A percentile compares a stretch with the other conserved stretches of the same genome.
Evolutionary conservation across 2,329 filamentous ascomycete genomes (phyloP).

Genomic region (Ustulina deusta): DNA sequence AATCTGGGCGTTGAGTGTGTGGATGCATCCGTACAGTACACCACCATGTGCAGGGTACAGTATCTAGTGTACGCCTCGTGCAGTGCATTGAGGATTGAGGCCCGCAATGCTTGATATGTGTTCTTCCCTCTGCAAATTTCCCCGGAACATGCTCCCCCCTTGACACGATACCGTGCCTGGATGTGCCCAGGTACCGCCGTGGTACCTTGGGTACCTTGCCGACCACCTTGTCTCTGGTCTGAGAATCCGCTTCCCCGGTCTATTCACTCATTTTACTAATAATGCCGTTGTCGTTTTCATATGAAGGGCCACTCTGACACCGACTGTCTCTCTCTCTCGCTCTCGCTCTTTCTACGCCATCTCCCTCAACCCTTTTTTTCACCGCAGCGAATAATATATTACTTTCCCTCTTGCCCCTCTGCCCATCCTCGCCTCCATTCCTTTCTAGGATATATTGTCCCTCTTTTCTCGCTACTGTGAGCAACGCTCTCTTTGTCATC

Average conservation of each 20-base stretch:
- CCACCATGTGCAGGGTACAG: background rate
- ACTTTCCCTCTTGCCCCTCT: slow-evolving; percentile 28
- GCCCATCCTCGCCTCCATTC: slow-evolving; percentile 30
- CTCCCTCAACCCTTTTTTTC: slow-evolving; percentile 16
- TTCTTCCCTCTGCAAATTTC: slow-evolving; percentile 47
- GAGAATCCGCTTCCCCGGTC: slow-evolving; percentile 50
- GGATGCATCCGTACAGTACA: slow-evolving; percentile 43
- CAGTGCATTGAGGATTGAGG: slow-evolving; percentile 47
- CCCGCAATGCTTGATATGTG: slow-evolving; percentile 46
- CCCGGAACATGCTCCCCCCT: slow-evolving; percentile 51
- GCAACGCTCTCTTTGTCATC: slow-evolving; percentile 48
- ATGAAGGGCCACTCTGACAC: slow-evolving; percentile 38
- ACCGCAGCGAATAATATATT: slow-evolving; percentile 27
- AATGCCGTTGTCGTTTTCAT: slow-evolving; percentile 38
- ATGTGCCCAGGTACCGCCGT: slow-evolving; percentile 42
- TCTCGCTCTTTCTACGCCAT: slow-evolving; percentile 15
- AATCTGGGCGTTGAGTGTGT: slow-evolving; percentile 45
- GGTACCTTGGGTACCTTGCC: slow-evolving; percentile 31
- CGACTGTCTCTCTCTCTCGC: slow-evolving; percentile 14
- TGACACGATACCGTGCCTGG: slow-evolving; percentile 38
- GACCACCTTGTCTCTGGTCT: slow-evolving; percentile 31
- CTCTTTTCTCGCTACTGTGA: slow-evolving; percentile 37
- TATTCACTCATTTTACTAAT: slow-evolving; percentile 51
- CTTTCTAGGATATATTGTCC: slow-evolving; percentile 34
- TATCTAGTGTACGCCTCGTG: slow-evolving; percentile 38